Conservation (phyloP, 257 asterid genomes). For the Nicotiana obtusifolia region DNA sequence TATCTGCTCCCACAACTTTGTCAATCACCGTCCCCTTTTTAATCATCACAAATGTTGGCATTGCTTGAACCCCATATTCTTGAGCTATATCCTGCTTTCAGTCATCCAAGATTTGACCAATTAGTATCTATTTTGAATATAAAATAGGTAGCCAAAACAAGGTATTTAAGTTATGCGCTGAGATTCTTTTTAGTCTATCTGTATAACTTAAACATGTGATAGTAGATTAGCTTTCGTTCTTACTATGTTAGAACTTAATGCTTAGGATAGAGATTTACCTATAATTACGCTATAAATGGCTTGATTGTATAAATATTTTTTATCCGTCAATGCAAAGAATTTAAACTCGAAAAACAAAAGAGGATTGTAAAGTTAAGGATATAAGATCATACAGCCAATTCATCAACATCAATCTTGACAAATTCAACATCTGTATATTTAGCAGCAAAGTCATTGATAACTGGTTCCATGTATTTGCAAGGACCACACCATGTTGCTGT, state of each 20-base stretch:
- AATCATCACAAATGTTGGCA: slow-evolving; percentile 63
- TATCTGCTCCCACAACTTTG: slow-evolving; percentile 47
- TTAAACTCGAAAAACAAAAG: neutral
- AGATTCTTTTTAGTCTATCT: no score
- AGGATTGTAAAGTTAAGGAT: neutral
- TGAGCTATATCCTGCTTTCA: slow-evolving; percentile 51
- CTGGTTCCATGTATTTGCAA: slow-evolving; percentile 30
- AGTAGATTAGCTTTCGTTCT: no score
- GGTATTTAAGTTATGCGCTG: no score
- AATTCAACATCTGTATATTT: slow-evolving; percentile 26
- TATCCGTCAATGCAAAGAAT: neutral
- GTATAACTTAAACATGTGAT: neutral
- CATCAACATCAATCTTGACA: slow-evolving; percentile 36
- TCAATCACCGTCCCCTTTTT: slow-evolving; percentile 57
- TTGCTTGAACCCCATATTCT: slow-evolving; percentile 46
- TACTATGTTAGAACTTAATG: no score
- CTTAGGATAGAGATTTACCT: no score
- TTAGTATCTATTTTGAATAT: neutral
- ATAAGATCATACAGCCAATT: neutral
- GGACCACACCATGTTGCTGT: slow-evolving; percentile 40
- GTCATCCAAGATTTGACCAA: neutral
- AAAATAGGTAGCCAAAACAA: neutral
- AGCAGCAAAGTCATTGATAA: slow-evolving; percentile 19
- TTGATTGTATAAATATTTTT: neutral
- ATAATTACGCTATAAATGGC: neutral